A percentile compares a stretch with the other conserved stretches of the same genome.
Evolutionary conservation across 345 rosid species (phyloP).

Genomic region (Citropsis articulata): DNA sequence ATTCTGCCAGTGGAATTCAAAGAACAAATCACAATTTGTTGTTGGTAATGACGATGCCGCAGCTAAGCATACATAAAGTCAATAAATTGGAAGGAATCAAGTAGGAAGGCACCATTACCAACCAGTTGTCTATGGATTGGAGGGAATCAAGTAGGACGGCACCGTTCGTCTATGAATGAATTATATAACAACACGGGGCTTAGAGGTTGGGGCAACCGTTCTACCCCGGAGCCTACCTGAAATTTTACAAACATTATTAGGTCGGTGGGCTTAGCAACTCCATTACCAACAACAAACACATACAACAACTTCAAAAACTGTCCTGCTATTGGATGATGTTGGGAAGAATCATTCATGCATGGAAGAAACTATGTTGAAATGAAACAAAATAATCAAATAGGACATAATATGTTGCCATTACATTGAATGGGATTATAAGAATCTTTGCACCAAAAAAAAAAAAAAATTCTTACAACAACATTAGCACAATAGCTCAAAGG

Average conservation of each 20-base stretch:
- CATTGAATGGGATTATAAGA: conserved; percentile 7
- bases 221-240: background rate
- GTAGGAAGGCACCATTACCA: background rate
- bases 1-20: too few relatives aligned
- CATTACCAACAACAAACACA: too few relatives aligned
- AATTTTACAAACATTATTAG: background rate
- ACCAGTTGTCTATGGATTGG: background rate
- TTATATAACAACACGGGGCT: background rate
- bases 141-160: too few relatives aligned
- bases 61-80: too few relatives aligned
- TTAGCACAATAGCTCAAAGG: conserved; percentile 24
- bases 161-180: background rate
- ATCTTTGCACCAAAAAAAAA: background rate
- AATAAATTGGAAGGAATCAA: too few relatives aligned
- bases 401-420: background rate
- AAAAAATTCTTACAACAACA: conserved; percentile 16
- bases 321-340: background rate
- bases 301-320: too few relatives aligned
- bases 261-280: background rate
- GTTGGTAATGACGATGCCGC: too few relatives aligned
- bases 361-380: background rate
- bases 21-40: too few relatives aligned
- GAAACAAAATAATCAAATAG: conserved; percentile 5
- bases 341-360: background rate
- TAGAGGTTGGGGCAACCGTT: background rate